These are phyloP conservation scores for Coemansia sp. DNA, from an alignment of 192 early-diverging fungal species.

Conservation along the genomic window DNA sequence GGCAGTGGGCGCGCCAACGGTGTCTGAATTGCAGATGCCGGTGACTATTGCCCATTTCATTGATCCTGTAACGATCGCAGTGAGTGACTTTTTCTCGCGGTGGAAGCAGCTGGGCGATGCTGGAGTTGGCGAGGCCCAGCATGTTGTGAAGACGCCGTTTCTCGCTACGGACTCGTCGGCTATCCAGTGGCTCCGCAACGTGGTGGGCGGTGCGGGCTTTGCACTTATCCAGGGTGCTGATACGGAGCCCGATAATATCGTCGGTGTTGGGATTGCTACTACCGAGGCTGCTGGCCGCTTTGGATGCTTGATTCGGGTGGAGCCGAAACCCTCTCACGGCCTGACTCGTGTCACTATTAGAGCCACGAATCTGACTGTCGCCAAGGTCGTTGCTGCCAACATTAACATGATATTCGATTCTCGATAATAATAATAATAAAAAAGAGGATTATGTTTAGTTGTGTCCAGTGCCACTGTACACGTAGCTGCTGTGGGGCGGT, in stretches of 20 bases:
- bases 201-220: conserved; percentile 73
- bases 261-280: conserved; percentile 87
- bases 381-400: conserved; percentile 51
- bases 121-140: conserved; percentile 75
- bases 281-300: conserved; percentile 77
- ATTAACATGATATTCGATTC: conserved; percentile 47
- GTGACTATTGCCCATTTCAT: conserved; percentile 86
- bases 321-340: conserved; percentile 82
- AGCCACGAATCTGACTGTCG: conserved; percentile 80
- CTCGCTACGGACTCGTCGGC: conserved; percentile 20
- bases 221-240: conserved; percentile 83
- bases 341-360: conserved; percentile 91
- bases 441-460: too few species aligned
- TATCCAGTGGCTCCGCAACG: conserved; percentile 61
- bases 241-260: conserved; percentile 87
- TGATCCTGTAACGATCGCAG: conserved; percentile 75
- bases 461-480: too few species aligned
- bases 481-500: too few species aligned
- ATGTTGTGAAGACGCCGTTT: conserved; percentile 40
- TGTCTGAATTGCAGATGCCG: conserved; percentile 75
- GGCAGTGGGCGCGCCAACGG: conserved; percentile 51
- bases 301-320: conserved; percentile 89
- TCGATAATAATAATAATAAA: conserved; percentile 4
- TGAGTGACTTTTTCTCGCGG: conserved; percentile 81
- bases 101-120: conserved; percentile 97